Evolutionary conservation across 805 yeast species (phyloP).

Genomic region (Saturnispora dispora): DNA sequence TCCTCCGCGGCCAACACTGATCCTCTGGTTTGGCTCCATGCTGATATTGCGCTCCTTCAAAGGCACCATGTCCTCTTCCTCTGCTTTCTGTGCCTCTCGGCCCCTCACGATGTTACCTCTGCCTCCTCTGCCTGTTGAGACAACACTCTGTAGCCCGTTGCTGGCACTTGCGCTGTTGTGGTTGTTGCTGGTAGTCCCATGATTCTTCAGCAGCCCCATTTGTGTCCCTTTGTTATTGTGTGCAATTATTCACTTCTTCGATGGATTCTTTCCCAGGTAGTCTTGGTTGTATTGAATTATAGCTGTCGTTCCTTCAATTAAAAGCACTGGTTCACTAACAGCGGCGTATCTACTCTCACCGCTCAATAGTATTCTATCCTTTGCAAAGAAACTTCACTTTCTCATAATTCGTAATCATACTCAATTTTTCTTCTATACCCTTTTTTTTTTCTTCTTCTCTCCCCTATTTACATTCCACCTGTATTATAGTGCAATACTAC

Average conservation of each 20-base stretch:
- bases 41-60: background rate
- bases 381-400: background rate
- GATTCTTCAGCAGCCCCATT: background rate
- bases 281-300: too few relatives aligned
- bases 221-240: background rate
- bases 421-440: background rate
- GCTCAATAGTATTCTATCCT: too few relatives aligned
- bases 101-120: slow-evolving; percentile 14
- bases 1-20: slow-evolving; percentile 30
- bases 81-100: slow-evolving; percentile 8
- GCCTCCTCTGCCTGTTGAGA: slow-evolving; percentile 5
- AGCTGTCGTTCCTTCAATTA: too few relatives aligned
- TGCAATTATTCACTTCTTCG: background rate
- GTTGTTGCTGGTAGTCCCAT: background rate
- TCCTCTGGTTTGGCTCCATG: slow-evolving; percentile 16
- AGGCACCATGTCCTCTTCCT: slow-evolving; percentile 2
- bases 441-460: background rate
- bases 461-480: background rate
- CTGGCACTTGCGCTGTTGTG: background rate
- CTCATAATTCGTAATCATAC: background rate
- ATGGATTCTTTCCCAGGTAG: too few relatives aligned
- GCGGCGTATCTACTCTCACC: too few relatives aligned
- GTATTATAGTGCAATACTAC: too few relatives aligned
- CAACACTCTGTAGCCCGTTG: background rate
- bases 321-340: too few relatives aligned